A percentile compares a stretch with the other conserved stretches of the same genome.
These are phyloP conservation scores for Nemania abortiva DNA, from an alignment of 2,329 filamentous ascomycete genomes.

Conservation along the genomic window DNA sequence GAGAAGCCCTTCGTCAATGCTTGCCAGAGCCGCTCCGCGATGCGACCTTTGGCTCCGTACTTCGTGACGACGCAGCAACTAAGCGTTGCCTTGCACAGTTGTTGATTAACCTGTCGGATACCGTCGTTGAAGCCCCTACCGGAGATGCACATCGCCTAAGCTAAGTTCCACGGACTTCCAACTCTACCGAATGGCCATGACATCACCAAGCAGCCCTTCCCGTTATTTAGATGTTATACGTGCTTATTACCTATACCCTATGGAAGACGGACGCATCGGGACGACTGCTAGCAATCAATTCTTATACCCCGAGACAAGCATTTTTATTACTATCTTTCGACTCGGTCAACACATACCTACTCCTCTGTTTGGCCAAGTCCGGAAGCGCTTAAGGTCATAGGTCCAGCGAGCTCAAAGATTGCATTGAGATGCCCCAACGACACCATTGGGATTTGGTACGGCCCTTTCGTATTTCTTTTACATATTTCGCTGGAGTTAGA, in stretches of 20 bases:
- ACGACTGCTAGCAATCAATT: conserved; percentile 12
- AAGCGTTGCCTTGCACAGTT: conserved; percentile 98
- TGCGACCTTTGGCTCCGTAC: conserved; percentile 94
- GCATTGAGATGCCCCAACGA: not conserved
- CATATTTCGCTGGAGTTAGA: conserved; percentile 30
- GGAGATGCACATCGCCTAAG: conserved; percentile 38
- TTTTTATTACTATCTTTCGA: conserved; percentile 10
- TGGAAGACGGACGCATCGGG: conserved; percentile 15
- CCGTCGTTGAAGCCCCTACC: conserved; percentile 68
- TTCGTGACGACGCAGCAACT: conserved; percentile 95
- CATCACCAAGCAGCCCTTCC: not conserved
- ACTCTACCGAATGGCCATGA: conserved; percentile 7
- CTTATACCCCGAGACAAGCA: conserved; percentile 9
- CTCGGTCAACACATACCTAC: conserved; percentile 1
- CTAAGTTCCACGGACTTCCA: conserved; percentile 16
- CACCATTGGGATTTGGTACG: not conserved
- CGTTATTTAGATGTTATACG: not conserved
- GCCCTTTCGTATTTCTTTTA: conserved; percentile 24
- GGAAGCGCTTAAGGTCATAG: conserved; percentile 4
- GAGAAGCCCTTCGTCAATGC: conserved; percentile 94
- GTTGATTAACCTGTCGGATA: conserved; percentile 94
- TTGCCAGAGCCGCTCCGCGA: conserved; percentile 98
- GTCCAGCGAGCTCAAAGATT: conserved; percentile 2
- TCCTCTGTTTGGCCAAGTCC: not conserved
- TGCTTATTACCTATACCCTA: conserved; percentile 13